Conservation (phyloP, 257 asterid genomes). For the Solanum lycopersicoides region DNA sequence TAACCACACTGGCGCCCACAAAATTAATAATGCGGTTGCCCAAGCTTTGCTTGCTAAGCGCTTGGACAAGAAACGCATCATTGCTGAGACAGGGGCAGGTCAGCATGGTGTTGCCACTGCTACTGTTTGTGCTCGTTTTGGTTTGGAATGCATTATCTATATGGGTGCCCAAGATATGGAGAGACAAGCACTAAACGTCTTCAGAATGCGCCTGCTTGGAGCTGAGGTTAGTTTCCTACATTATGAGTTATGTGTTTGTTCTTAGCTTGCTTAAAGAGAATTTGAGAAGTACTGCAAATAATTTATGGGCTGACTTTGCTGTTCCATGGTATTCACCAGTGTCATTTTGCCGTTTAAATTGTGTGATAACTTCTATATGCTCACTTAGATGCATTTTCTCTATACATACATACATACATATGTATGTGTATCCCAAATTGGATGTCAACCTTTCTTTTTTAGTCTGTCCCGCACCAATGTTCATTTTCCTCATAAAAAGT, state of each 20-base stretch:
- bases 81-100: slow-evolving; percentile 98
- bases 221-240: slow-evolving; percentile 64
- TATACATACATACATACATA: background rate
- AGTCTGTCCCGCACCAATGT: background rate
- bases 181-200: slow-evolving; percentile 88
- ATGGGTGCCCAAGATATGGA: slow-evolving; percentile 99
- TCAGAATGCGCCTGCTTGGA: slow-evolving; percentile 90
- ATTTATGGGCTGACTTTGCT: background rate
- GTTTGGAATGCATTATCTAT: slow-evolving; percentile 67
- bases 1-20: slow-evolving; percentile 97
- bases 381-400: background rate
- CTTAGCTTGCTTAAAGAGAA: background rate
- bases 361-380: background rate
- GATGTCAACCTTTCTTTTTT: background rate
- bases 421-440: background rate
- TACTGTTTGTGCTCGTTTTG: slow-evolving; percentile 95
- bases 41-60: slow-evolving; percentile 93
- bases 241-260: background rate
- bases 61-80: slow-evolving; percentile 77
- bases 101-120: slow-evolving; percentile 99
- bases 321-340: background rate
- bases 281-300: background rate
- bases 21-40: slow-evolving; percentile 84
- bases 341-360: background rate
- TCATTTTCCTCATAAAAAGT: background rate